phyloP scores from a whole-genome alignment of 2,329 filamentous ascomycete species.

The Neonectria sp. region DNA sequence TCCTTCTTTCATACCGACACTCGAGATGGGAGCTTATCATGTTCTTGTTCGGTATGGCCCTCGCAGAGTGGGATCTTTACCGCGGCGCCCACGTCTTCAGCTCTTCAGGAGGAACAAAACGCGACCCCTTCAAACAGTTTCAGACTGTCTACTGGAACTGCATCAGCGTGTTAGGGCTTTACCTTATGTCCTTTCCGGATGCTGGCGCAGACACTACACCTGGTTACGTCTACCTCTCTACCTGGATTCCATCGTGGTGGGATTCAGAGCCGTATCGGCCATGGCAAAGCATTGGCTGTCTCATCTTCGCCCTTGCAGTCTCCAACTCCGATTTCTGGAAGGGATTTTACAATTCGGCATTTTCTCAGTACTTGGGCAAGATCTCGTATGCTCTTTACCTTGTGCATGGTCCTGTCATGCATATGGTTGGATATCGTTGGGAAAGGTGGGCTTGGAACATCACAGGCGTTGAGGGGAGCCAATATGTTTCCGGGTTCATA shows the following conservation, averaged over 20 bases:
- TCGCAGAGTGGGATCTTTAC: slow-evolving; percentile 69
- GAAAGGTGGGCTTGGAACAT: slow-evolving; percentile 64
- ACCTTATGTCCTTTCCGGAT: slow-evolving; percentile 61
- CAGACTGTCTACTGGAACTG: slow-evolving; percentile 54
- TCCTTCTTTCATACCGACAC: slow-evolving; percentile 62
- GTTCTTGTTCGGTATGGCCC: slow-evolving; percentile 67
- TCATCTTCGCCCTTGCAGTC: slow-evolving; percentile 66
- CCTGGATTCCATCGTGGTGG: slow-evolving; percentile 66
- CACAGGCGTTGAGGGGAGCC: slow-evolving; percentile 62
- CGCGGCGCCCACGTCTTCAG: slow-evolving; percentile 59
- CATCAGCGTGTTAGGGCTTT: slow-evolving; percentile 66
- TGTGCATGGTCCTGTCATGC: slow-evolving; percentile 71
- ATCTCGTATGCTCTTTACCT: slow-evolving; percentile 75
- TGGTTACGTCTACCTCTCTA: slow-evolving; percentile 65
- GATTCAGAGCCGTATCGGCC: slow-evolving; percentile 65
- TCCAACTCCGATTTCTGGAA: slow-evolving; percentile 64
- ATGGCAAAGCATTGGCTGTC: slow-evolving; percentile 69
- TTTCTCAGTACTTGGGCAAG: slow-evolving; percentile 71
- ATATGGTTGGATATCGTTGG: slow-evolving; percentile 67
- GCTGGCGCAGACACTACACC: slow-evolving; percentile 62
- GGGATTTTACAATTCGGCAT: slow-evolving; percentile 63
- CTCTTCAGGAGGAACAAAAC: slow-evolving; percentile 38
- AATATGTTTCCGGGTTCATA: slow-evolving; percentile 63
- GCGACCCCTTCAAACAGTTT: slow-evolving; percentile 8
- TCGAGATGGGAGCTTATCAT: slow-evolving; percentile 70